Percentiles rank a stretch among this genome's conserved stretches.
Evolutionary conservation across 148 eudicot species (phyloP).

Genomic region (Arctostaphylos glauca): DNA sequence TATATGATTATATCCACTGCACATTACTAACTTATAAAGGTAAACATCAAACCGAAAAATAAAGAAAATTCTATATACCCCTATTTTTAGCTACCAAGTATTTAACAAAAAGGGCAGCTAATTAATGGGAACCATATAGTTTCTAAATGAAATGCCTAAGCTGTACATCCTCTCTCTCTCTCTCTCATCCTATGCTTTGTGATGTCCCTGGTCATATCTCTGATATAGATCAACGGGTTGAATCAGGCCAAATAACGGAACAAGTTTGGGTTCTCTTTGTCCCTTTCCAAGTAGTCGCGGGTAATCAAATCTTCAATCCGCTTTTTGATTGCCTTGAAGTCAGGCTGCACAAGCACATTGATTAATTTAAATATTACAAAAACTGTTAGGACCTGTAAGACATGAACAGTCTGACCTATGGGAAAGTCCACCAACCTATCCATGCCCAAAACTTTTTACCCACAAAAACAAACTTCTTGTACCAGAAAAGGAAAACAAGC

Average conservation of each 20-base stretch:
- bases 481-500: not conserved
- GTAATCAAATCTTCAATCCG: slow-evolving; percentile 48
- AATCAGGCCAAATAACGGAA: slow-evolving; percentile 41
- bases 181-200: not conserved
- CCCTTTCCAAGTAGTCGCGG: slow-evolving; percentile 44
- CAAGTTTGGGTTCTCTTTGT: slow-evolving; percentile 26
- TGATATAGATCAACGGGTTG: not conserved
- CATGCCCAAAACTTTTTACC: not conserved
- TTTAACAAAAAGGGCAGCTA: not conserved
- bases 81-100: not conserved
- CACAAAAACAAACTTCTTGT: not conserved
- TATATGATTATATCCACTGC: not conserved
- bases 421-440: not conserved
- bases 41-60: not conserved
- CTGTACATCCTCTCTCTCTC: not conserved
- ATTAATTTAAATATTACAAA: too few relatives aligned
- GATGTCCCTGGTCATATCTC: not conserved
- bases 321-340: slow-evolving; percentile 41
- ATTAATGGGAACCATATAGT: slow-evolving; percentile 2
- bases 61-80: not conserved
- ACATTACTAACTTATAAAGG: not conserved
- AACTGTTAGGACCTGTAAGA: not conserved
- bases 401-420: not conserved
- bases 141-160: not conserved
- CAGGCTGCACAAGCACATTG: slow-evolving; percentile 31